phyloP scores from a whole-genome alignment of 2,329 filamentous ascomycete genomes.

The Tricladium varicosporioides region DNA sequence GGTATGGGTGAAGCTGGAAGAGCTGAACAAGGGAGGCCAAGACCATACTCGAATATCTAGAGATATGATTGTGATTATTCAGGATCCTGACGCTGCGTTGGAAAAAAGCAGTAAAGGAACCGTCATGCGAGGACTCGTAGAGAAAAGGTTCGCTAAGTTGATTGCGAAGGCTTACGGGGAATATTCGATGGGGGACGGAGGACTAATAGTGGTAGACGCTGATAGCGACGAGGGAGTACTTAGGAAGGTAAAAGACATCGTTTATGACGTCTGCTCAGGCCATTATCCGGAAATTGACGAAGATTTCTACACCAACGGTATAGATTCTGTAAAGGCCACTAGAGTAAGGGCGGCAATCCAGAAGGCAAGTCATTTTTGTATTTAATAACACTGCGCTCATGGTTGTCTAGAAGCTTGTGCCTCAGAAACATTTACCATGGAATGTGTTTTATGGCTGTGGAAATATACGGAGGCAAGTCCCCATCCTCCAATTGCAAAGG shows the following conservation, averaged over 20 bases:
- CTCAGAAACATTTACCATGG: slow-evolving; percentile 41
- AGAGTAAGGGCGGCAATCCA: slow-evolving; percentile 21
- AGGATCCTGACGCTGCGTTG: slow-evolving; percentile 34
- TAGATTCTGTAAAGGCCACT: slow-evolving; percentile 48
- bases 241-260: slow-evolving; percentile 33
- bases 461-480: slow-evolving; percentile 40
- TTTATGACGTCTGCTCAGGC: slow-evolving; percentile 35
- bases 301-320: slow-evolving; percentile 56
- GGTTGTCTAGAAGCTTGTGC: not conserved
- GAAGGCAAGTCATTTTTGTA: slow-evolving; percentile 4
- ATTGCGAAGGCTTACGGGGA: slow-evolving; percentile 47
- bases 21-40: slow-evolving; percentile 45
- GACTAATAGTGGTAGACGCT: slow-evolving; percentile 7
- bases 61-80: slow-evolving; percentile 46
- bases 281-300: slow-evolving; percentile 33
- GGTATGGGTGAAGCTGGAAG: slow-evolving; percentile 40
- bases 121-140: slow-evolving; percentile 49
- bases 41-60: slow-evolving; percentile 49
- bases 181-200: slow-evolving; percentile 3
- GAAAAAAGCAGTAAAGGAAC: slow-evolving; percentile 65
- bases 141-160: slow-evolving; percentile 44
- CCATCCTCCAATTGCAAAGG: not conserved
- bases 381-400: not conserved
- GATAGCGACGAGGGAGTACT: slow-evolving; percentile 36
- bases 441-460: slow-evolving; percentile 61